phyloP scores from a whole-genome alignment of 1,284 basidiomycete species.

The Porodaedalea pini region DNA sequence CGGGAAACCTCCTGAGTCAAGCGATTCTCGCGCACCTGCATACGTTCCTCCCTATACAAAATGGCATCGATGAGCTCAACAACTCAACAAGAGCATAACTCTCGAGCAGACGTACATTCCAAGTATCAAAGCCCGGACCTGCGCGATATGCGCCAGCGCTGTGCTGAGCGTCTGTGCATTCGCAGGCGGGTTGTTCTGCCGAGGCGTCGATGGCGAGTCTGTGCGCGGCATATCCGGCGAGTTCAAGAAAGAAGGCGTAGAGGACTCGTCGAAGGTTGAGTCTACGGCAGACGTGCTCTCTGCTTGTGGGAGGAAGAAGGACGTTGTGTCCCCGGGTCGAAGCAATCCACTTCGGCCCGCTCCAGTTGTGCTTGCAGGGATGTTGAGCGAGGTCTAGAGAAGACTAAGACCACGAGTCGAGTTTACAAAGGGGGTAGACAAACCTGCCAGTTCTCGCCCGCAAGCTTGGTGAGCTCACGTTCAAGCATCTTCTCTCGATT shows the following conservation, averaged over 20 bases:
- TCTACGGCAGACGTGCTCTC: slow-evolving; percentile 11
- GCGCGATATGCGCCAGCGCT: slow-evolving; percentile 59
- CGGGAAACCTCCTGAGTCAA: slow-evolving; percentile 55
- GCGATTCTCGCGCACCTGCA: slow-evolving; percentile 61
- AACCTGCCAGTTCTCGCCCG: slow-evolving; percentile 75
- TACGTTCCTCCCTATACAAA: slow-evolving; percentile 47
- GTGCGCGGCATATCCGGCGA: slow-evolving; percentile 1
- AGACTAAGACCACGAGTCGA: neutral
- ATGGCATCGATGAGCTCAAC: neutral
- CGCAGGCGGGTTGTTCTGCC: slow-evolving; percentile 24
- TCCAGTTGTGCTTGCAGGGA: slow-evolving; percentile 15
- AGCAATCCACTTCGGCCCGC: slow-evolving; percentile 5
- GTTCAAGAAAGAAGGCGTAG: neutral
- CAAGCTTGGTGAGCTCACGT: slow-evolving; percentile 59
- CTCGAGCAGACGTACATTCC: slow-evolving; percentile 45
- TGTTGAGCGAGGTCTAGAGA: slow-evolving; percentile 17
- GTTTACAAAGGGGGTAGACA: slow-evolving; percentile 15
- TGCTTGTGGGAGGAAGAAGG: slow-evolving; percentile 19
- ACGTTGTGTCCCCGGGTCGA: slow-evolving; percentile 14
- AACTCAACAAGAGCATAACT: neutral
- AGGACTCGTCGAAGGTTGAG: slow-evolving; percentile 8
- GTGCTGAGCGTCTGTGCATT: slow-evolving; percentile 29
- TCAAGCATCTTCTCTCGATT: slow-evolving; percentile 69
- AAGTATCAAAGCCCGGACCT: slow-evolving; percentile 63
- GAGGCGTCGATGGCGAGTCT: slow-evolving; percentile 21